Conservation (phyloP, 2,329 filamentous ascomycete genomes). For the Apiospora kogelbergensis region DNA sequence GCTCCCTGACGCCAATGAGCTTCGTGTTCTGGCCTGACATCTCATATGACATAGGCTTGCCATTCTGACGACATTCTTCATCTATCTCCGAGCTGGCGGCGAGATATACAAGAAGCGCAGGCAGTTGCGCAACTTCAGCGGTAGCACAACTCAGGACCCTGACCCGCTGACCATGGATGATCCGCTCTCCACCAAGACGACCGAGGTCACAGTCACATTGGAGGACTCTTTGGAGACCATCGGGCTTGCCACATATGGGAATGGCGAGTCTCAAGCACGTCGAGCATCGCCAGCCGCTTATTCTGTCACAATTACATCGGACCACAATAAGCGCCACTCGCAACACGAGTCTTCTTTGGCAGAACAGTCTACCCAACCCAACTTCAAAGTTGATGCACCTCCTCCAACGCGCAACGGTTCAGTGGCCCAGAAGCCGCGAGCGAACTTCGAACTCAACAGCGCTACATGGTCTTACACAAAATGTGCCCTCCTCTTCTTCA, state of each 20-base stretch:
- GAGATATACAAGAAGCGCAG: conserved; percentile 68
- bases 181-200: conserved; percentile 55
- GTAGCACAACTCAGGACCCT: conserved; percentile 41
- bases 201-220: conserved; percentile 63
- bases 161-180: conserved; percentile 43
- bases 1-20: conserved; percentile 14
- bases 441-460: conserved; percentile 54
- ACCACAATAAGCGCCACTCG: conserved; percentile 21
- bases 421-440: conserved; percentile 25
- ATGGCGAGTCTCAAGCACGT: conserved; percentile 17
- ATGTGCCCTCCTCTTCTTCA: conserved; percentile 70
- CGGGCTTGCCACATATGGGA: conserved; percentile 33
- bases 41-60: conserved; percentile 48
- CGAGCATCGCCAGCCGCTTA: conserved; percentile 35
- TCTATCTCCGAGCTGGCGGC: conserved; percentile 65
- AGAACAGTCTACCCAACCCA: conserved; percentile 24
- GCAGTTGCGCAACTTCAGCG: conserved; percentile 57
- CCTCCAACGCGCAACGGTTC: conserved; percentile 10
- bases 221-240: conserved; percentile 39
- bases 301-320: conserved; percentile 49
- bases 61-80: conserved; percentile 60
- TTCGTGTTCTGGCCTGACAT: neutral
- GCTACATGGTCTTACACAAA: conserved; percentile 71
- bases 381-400: conserved; percentile 12
- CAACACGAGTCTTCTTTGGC: conserved; percentile 29